Percentiles rank a stretch among this genome's conserved stretches.
These are phyloP conservation scores for Yamadazyma sp. DNA, from an alignment of 1,139 yeast species.

Conservation along the genomic window DNA sequence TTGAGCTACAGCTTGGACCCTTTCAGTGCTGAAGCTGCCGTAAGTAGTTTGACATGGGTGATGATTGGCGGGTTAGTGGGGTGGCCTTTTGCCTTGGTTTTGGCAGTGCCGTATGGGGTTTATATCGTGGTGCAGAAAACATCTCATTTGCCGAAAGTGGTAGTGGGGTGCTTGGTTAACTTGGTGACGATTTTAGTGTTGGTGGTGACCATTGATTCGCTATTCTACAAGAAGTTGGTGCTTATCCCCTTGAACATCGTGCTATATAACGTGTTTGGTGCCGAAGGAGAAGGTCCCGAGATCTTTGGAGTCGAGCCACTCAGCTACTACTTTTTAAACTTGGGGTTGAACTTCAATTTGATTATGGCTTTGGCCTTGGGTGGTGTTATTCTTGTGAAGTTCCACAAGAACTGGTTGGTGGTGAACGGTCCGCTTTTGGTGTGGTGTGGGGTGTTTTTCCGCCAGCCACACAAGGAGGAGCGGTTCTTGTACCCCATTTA, in stretches of 20 bases:
- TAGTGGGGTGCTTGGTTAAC: conserved; percentile 18
- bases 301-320: conserved; percentile 91
- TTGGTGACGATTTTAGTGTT: conserved; percentile 27
- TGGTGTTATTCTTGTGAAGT: conserved; percentile 29
- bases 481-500: conserved; percentile 86
- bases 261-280: conserved; percentile 75
- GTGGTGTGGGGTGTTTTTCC: conserved; percentile 67
- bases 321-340: conserved; percentile 66
- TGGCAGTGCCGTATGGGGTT: conserved; percentile 60
- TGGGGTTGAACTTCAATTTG: conserved; percentile 71
- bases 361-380: conserved; percentile 46
- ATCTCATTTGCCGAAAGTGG: conserved; percentile 14
- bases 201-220: conserved; percentile 49
- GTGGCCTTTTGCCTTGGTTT: conserved; percentile 84
- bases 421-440: conserved; percentile 41
- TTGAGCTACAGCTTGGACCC: conserved; percentile 37
- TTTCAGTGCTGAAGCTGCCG: conserved; percentile 13
- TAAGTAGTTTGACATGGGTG: conserved; percentile 48
- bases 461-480: conserved; percentile 93
- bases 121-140: conserved; percentile 21
- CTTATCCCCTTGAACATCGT: conserved; percentile 84
- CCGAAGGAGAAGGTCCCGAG: conserved; percentile 79
- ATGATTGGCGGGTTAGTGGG: conserved; percentile 76
- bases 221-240: conserved; percentile 60
- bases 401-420: conserved; percentile 13